Percentiles rank a stretch among this genome's conserved stretches.
Evolutionary conservation across 257 asterid genomes (phyloP).

Genomic region (Dorcoceras hygrometricum): DNA sequence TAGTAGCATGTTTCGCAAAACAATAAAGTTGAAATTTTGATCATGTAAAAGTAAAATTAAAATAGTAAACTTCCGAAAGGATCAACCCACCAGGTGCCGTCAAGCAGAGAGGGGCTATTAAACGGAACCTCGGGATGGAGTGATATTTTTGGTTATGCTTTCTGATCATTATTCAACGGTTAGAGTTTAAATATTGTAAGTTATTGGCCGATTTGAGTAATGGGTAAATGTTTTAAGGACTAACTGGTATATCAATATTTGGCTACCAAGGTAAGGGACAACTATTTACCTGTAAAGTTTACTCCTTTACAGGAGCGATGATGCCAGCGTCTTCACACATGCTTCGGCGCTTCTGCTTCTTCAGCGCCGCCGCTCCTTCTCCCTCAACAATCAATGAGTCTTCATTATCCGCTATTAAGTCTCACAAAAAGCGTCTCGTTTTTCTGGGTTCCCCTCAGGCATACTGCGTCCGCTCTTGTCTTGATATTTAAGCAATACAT

Average conservation of each 20-base stretch:
- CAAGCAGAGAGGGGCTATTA: no score
- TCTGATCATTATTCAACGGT: no score
- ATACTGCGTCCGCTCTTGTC: conserved; percentile 16
- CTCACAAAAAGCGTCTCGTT: conserved; percentile 64
- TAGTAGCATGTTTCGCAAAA: no score
- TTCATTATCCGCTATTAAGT: conserved; percentile 23
- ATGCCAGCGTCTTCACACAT: conserved; percentile 56
- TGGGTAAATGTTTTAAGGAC: not conserved
- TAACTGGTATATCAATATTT: no score
- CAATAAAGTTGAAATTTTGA: no score
- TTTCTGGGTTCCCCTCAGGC: conserved; percentile 88
- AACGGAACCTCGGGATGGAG: no score
- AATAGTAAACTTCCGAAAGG: no score
- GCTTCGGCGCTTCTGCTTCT: conserved; percentile 77
- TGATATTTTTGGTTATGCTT: no score
- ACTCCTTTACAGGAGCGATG: not conserved
- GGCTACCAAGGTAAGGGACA: no score
- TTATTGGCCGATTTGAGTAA: not conserved
- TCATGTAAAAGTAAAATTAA: no score
- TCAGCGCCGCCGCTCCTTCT: conserved; percentile 41
- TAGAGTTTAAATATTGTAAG: not conserved
- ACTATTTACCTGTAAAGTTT: not conserved
- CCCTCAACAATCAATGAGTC: conserved; percentile 25
- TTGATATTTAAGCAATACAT: not conserved
- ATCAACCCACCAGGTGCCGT: no score